Conservation (phyloP, 495 filamentous ascomycete genomes). For the Cercophora newfieldiana region DNA sequence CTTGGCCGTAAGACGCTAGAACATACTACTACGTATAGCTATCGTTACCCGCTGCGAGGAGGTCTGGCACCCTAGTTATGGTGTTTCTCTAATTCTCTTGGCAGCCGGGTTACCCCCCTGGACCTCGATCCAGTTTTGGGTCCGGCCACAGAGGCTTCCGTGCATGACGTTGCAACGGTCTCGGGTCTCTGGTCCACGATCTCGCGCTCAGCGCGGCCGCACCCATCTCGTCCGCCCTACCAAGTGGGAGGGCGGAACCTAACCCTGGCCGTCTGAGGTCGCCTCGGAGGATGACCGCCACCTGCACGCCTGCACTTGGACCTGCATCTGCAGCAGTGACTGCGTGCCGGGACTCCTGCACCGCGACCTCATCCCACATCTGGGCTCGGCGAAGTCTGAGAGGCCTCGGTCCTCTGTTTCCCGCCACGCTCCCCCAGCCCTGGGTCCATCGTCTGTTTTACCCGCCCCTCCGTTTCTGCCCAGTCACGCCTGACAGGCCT, state of each 20-base stretch:
- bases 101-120: slow-evolving; percentile 8
- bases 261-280: background rate
- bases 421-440: slow-evolving; percentile 22
- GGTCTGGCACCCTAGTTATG: background rate
- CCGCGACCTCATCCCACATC: slow-evolving; percentile 2
- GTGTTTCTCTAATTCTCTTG: slow-evolving; percentile 24
- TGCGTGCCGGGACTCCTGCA: background rate
- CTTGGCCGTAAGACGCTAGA: slow-evolving; percentile 2
- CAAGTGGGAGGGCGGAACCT: background rate
- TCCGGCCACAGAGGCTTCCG: slow-evolving; percentile 41
- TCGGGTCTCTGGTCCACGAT: slow-evolving; percentile 15
- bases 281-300: background rate
- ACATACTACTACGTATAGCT: slow-evolving; percentile 1
- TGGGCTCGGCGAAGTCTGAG: background rate
- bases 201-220: slow-evolving; percentile 2
- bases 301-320: background rate
- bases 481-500: slow-evolving; percentile 36
- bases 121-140: background rate
- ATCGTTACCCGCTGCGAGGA: slow-evolving; percentile 6
- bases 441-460: slow-evolving; percentile 42
- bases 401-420: slow-evolving; percentile 24
- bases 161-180: slow-evolving; percentile 35
- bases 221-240: background rate
- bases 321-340: background rate
- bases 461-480: slow-evolving; percentile 35